Conservation (phyloP, 345 rosid genomes). For the Triadica sebifera region DNA sequence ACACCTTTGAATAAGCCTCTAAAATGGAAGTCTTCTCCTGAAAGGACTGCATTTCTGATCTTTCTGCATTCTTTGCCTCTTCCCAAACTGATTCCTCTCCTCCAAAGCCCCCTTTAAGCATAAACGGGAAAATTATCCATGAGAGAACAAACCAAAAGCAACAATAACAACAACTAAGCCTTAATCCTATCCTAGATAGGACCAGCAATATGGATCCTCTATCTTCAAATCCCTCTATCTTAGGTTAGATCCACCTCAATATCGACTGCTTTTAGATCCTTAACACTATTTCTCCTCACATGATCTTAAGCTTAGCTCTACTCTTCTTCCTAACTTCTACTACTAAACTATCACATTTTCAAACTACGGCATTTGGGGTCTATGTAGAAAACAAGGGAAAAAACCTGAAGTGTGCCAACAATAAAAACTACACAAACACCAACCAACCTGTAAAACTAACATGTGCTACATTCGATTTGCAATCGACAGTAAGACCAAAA, state of each 20-base stretch:
- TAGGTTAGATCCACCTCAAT: too few species aligned
- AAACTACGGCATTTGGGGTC: too few species aligned
- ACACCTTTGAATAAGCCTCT: conserved; percentile 80
- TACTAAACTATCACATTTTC: too few species aligned
- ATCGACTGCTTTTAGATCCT: too few species aligned
- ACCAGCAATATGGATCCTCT: conserved; percentile 17
- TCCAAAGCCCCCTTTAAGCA: conserved; percentile 64
- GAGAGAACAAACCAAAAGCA: background rate
- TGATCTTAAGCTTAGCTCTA: too few species aligned
- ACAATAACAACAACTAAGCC: background rate
- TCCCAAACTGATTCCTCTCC: conserved; percentile 65
- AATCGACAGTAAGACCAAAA: conserved; percentile 6
- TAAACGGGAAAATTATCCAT: conserved; percentile 4
- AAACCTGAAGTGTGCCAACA: background rate
- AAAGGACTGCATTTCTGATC: conserved; percentile 57
- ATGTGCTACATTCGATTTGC: background rate
- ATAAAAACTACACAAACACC: conserved; percentile 2
- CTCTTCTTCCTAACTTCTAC: too few species aligned
- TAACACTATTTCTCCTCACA: too few species aligned
- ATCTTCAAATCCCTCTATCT: too few species aligned
- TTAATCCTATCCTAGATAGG: too few species aligned
- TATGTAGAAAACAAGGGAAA: too few species aligned
- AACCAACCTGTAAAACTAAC: background rate
- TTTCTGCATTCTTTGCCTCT: conserved; percentile 72
- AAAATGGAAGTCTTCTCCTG: conserved; percentile 63